Conservation (phyloP, 106 monocot genomes). For the Phalaenopsis aphrodite region DNA sequence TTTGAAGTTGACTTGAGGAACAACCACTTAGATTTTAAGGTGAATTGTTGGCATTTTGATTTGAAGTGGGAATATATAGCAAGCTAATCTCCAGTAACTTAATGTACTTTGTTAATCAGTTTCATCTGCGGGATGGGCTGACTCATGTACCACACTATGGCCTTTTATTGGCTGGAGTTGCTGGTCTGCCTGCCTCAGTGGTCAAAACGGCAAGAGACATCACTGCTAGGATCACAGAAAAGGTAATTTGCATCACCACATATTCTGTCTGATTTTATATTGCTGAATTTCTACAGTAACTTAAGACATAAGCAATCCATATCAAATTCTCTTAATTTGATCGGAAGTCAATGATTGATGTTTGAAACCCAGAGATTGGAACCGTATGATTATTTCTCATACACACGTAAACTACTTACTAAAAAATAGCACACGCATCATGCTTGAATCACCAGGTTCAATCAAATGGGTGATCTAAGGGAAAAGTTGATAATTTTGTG, state of each 20-base stretch:
- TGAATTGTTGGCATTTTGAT: slow-evolving; percentile 1
- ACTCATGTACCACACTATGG: slow-evolving; percentile 80
- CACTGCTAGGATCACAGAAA: slow-evolving; percentile 57
- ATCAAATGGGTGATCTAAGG: too few species aligned
- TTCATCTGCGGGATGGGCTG: slow-evolving; percentile 74
- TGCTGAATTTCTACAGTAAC: not conserved
- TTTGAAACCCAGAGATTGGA: too few species aligned
- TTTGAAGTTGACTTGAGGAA: slow-evolving; percentile 92
- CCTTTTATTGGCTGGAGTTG: slow-evolving; percentile 84
- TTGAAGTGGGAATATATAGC: not conserved
- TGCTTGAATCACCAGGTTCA: too few species aligned
- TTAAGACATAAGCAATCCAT: not conserved
- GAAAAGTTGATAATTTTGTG: too few species aligned
- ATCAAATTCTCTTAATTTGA: too few species aligned
- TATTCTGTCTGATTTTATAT: not conserved
- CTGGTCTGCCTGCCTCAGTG: slow-evolving; percentile 79
- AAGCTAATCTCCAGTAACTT: not conserved
- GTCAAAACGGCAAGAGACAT: slow-evolving; percentile 71
- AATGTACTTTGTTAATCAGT: slow-evolving; percentile 31
- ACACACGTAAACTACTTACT: too few species aligned
- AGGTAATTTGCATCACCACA: slow-evolving; percentile 33
- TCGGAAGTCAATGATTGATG: too few species aligned
- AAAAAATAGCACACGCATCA: too few species aligned
- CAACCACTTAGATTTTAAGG: slow-evolving; percentile 94
- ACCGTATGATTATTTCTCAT: too few species aligned